A percentile compares a stretch with the other conserved stretches of the same genome.
Conservation (phyloP, 148 eudicot genomes). For the Vaccinium macrocarpon region DNA sequence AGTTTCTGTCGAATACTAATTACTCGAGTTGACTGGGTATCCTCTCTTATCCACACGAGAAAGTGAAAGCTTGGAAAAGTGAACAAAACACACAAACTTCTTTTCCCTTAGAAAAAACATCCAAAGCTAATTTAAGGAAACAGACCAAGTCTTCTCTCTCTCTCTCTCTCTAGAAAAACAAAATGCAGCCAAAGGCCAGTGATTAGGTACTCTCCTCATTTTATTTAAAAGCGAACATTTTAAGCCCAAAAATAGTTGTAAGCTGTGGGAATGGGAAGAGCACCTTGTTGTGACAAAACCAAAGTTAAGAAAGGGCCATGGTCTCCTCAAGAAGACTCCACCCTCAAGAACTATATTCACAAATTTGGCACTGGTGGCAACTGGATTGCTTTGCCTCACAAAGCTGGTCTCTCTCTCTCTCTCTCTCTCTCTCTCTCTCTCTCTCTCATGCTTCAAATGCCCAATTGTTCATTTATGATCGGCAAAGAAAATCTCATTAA, state of each 20-base stretch:
- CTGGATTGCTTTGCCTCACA: conserved; percentile 68
- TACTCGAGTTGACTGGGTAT: neutral
- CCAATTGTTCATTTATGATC: neutral
- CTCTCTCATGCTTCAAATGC: neutral
- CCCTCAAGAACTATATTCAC: conserved; percentile 48
- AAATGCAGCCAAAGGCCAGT: neutral
- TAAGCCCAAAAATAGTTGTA: too few species aligned
- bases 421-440: conserved; percentile 9
- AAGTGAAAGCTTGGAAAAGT: neutral
- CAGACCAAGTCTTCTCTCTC: neutral
- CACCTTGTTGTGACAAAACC: conserved; percentile 73
- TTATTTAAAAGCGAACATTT: neutral
- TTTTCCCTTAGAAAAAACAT: too few species aligned
- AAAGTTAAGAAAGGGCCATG: conserved; percentile 70
- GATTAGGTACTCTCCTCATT: neutral
- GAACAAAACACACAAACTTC: neutral
- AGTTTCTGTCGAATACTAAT: too few species aligned
- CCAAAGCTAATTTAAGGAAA: neutral
- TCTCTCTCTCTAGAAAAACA: neutral
- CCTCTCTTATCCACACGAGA: neutral
- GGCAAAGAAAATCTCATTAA: too few species aligned
- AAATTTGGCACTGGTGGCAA: conserved; percentile 63
- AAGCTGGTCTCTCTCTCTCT: conserved; percentile 36
- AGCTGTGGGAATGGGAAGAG: conserved; percentile 50
- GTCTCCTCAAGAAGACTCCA: conserved; percentile 74